phyloP scores from a whole-genome alignment of 2,329 filamentous ascomycete species.

The Hymenoscyphus salicellus region DNA sequence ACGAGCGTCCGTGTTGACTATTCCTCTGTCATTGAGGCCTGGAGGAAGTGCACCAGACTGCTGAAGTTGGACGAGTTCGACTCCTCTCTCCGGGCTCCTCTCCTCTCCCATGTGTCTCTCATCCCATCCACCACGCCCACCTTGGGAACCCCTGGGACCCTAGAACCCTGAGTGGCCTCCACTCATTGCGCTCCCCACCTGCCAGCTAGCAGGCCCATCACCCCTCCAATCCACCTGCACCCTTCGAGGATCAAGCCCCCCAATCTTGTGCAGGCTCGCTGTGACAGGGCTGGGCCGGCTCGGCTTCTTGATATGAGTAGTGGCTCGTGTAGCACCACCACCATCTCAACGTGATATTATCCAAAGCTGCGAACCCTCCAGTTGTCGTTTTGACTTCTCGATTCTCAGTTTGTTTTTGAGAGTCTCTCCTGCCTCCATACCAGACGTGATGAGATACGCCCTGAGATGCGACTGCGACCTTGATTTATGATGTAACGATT shows the following conservation, averaged over 20 bases:
- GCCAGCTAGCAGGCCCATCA: not conserved
- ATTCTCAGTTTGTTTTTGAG: not conserved
- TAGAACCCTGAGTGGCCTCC: not conserved
- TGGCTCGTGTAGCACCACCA: not conserved
- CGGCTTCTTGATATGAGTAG: not conserved
- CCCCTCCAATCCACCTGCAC: not conserved
- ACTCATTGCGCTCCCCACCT: not conserved
- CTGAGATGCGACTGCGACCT: constrained; percentile 19
- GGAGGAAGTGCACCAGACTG: not conserved
- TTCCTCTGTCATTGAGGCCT: not conserved
- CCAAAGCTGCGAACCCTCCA: constrained; percentile 9
- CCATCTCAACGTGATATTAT: constrained; percentile 11
- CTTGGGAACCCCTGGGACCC: not conserved
- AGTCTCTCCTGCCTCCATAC: not conserved
- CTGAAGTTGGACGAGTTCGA: not conserved
- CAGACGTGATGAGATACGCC: constrained; percentile 23
- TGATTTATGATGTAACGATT: constrained; percentile 32
- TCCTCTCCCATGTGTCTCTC: not conserved
- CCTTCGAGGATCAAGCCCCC: constrained; percentile 4
- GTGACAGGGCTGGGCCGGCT: not conserved
- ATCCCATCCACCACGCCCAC: not conserved
- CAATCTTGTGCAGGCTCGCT: constrained; percentile 2
- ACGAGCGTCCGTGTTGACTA: constrained; percentile 11
- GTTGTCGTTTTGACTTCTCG: not conserved
- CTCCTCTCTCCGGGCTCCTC: not conserved